Base-by-base conservation (phyloP, 352 stramenopile genomes). In the Phytopythium delawarense region DNA sequence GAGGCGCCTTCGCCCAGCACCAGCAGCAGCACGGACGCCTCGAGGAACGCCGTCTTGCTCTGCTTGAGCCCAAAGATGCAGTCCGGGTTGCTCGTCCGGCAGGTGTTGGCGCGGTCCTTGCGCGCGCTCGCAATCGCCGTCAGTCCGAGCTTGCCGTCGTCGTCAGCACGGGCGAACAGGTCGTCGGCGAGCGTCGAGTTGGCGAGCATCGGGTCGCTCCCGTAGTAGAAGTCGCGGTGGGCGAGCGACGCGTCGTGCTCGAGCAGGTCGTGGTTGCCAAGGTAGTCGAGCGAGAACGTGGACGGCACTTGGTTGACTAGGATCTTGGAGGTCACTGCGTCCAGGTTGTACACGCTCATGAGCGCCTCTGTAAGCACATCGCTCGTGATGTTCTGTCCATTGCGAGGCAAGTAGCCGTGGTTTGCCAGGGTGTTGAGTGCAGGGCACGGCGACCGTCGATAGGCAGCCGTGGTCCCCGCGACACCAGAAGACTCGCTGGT, bases 381-480 rank as follows among this genome's bases (percentile, higher is more conserved):
- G 15, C 56, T 64, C 0, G 57, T 67, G 23, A 83, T 57, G 40
- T 78, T 73, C 13, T 65, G 66, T 2, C 74, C 74, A 45, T 69
- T 69, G 45, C 76, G 69, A 16, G 74, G 71, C 12, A 86, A 21
- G 23, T 74, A 62, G 18, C 74, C 74, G 62, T 86, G 74, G 64
- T 86, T 86, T 7, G 76, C 72, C 11, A 86, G 56, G 30, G 76
- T 55, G 46, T 86, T 86, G 39, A 86, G 59, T 23, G 67, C 72
- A 25, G 77, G 77, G 20, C 77, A 86, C 25, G 77, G 77, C 20
- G 67, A 78, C 4, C 73, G 73, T 11, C 59, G 49, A 58, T 71
- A 81, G 6, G 39, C 23, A 5, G 72, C 66, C 18, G 55, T 61
- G 16, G 64, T 71, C 44, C 63, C 66, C 0, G 62, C 61, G 0